Base-by-base conservation (phyloP, 495 filamentous ascomycete species). In the Aspergillus avenaceus region DNA sequence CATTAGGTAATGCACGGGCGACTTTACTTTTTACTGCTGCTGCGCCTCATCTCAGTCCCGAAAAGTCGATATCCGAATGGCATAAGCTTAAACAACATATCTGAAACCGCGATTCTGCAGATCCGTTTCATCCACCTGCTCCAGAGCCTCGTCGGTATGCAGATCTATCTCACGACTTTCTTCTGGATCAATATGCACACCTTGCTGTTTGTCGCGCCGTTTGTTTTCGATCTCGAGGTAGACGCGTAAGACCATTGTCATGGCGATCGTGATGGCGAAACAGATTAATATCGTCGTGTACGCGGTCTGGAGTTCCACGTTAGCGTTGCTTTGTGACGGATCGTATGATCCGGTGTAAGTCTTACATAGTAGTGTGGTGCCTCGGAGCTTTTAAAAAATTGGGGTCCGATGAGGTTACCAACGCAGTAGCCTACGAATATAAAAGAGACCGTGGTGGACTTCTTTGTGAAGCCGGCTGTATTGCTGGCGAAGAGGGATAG, bases 381-480 rank as follows among this genome's bases (percentile, higher is more conserved):
- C 26, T 62, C 52, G 6, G 28, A 28, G 5, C 16, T 28, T 1
- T 45, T 54, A 32, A 59, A 62, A 36, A 62, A 59, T 24, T 62
- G 60, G 13, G 60, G 60, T 0, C 56, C 60, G n/a, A 56, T 45
- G 2, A 63, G 28, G 31, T 60, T 56, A 48, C 60, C 53, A 25
- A 55, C 49, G 22, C 54, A 58, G 38, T 58, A 61, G 0, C 47
- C 60, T 1, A 60, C 31, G 23, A 63, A 63, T 6, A 60, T 60
- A 22, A 60, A n/a, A 1, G 53, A 53, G 18, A 45, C 48, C 12
- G 53, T 37, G 8, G 53, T 60, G 5, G 52, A 53, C 14, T 55
- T 57, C 47, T 63, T 63, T 3, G 60, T 63, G 53, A 64, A 63
- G 0, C 66, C 66, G 24, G 60, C 66, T 3, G 57, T 64, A 34